Percentiles rank a stretch among this genome's conserved stretches.
phyloP scores from a whole-genome alignment of 2,329 filamentous ascomycete genomes.

The Dendrostoma leiphaemia region DNA sequence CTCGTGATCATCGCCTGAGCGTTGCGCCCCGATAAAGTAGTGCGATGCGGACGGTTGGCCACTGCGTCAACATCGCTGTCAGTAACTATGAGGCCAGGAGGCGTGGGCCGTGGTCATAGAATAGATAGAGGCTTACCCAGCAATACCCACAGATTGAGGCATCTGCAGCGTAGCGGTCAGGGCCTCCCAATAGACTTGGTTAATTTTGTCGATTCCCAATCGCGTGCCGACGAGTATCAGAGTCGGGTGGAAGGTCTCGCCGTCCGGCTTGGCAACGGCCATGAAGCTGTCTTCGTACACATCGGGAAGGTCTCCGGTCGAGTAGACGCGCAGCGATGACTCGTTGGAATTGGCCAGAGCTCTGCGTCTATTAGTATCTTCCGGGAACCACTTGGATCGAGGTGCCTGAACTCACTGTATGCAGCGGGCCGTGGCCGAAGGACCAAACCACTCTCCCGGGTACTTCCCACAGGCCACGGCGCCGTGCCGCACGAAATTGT shows the following conservation, averaged over 20 bases:
- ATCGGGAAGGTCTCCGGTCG: conserved; percentile 85
- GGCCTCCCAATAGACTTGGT: conserved; percentile 93
- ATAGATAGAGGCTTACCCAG: conserved; percentile 61
- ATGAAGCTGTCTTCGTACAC: conserved; percentile 90
- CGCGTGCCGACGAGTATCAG: conserved; percentile 86
- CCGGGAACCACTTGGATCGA: neutral
- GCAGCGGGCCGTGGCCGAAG: conserved; percentile 91
- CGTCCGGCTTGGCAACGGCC: conserved; percentile 68
- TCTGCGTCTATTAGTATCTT: conserved; percentile 41
- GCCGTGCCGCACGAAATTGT: conserved; percentile 88
- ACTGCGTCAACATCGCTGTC: conserved; percentile 41
- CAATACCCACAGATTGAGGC: conserved; percentile 91
- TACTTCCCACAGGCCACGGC: conserved; percentile 87
- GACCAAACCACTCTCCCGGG: conserved; percentile 97
- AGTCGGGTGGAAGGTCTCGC: conserved; percentile 72
- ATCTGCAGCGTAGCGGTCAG: conserved; percentile 81
- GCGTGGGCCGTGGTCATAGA: neutral
- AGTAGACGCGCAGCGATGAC: conserved; percentile 73
- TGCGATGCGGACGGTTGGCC: conserved; percentile 87
- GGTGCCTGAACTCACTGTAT: conserved; percentile 67
- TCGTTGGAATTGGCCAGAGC: conserved; percentile 69
- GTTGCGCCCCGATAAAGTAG: conserved; percentile 56
- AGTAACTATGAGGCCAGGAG: neutral
- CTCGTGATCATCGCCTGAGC: conserved; percentile 22
- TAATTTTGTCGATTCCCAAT: conserved; percentile 91